Percentiles rank a stretch among this genome's conserved stretches.
These are phyloP conservation scores for Colletotrichum australisinense DNA, from an alignment of 2,329 filamentous ascomycete genomes.

Conservation along the genomic window DNA sequence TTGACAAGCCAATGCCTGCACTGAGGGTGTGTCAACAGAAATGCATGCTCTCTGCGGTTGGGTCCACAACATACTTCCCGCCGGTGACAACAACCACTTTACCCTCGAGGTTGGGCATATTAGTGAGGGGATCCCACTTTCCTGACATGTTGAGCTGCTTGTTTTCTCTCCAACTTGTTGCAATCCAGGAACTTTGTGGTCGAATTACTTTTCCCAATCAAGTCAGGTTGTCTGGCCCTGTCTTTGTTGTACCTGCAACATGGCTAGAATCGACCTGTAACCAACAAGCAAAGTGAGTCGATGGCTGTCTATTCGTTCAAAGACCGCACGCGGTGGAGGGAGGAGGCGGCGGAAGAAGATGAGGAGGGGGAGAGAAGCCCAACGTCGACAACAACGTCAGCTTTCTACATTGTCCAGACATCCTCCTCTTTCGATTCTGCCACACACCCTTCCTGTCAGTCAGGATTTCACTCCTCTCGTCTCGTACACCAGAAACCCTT, in stretches of 20 bases:
- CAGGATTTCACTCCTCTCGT: not conserved
- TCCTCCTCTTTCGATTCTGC: not conserved
- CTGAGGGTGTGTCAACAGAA: slow-evolving; percentile 18
- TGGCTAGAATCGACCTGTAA: not conserved
- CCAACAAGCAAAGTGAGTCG: not conserved
- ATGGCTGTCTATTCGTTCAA: not conserved
- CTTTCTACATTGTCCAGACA: not conserved
- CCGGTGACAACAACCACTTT: slow-evolving; percentile 43
- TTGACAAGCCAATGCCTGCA: slow-evolving; percentile 40
- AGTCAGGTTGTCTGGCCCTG: not conserved
- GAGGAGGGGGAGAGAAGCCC: not conserved
- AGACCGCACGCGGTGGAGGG: too few species aligned
- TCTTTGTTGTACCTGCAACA: not conserved
- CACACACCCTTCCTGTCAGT: not conserved
- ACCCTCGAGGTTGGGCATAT: slow-evolving; percentile 39
- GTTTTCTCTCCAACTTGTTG: not conserved
- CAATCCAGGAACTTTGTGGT: too few species aligned
- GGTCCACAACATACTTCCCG: slow-evolving; percentile 37
- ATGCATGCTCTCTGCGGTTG: not conserved
- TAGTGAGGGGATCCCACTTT: slow-evolving; percentile 32
- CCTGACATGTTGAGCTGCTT: not conserved
- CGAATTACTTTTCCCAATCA: too few species aligned
- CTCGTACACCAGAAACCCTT: not conserved
- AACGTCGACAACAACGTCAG: not conserved
- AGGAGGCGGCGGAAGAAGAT: not conserved